A percentile compares a stretch with the other conserved stretches of the same genome.
Conservation (phyloP, 495 filamentous ascomycete species). For the Annulohypoxylon stygium region DNA sequence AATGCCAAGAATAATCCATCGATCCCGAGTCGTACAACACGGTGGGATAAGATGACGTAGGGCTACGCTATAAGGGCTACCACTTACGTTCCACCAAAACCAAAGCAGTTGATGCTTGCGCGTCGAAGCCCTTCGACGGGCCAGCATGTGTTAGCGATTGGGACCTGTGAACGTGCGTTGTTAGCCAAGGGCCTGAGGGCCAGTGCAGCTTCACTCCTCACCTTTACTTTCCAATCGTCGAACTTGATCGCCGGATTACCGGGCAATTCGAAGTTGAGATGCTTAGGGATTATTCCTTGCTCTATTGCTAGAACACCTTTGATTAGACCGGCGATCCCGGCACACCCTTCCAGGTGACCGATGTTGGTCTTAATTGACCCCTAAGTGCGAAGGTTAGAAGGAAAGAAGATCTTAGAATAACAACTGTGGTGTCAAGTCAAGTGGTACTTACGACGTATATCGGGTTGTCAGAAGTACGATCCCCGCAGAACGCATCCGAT, state of each 20-base stretch:
- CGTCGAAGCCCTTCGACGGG: constrained; percentile 31
- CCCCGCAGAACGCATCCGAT: constrained; percentile 56
- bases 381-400: background rate
- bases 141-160: constrained; percentile 29
- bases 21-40: background rate
- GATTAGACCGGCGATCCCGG: constrained; percentile 62
- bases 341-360: constrained; percentile 58
- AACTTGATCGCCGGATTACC: constrained; percentile 57
- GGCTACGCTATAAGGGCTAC: background rate
- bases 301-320: constrained; percentile 66
- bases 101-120: constrained; percentile 42
- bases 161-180: constrained; percentile 11
- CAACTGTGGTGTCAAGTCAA: background rate
- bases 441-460: constrained; percentile 38
- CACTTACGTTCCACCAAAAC: constrained; percentile 43
- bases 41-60: background rate
- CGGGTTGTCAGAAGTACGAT: constrained; percentile 49
- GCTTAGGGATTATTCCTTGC: constrained; percentile 62
- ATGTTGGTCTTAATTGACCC: constrained; percentile 61
- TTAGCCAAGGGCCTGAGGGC: constrained; percentile 8
- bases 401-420: background rate
- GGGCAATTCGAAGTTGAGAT: constrained; percentile 56
- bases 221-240: constrained; percentile 53
- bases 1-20: background rate
- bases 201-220: constrained; percentile 20